These are phyloP conservation scores for Fusarium nisikadoi DNA, from an alignment of 2,329 filamentous ascomycete genomes.

Conservation along the genomic window DNA sequence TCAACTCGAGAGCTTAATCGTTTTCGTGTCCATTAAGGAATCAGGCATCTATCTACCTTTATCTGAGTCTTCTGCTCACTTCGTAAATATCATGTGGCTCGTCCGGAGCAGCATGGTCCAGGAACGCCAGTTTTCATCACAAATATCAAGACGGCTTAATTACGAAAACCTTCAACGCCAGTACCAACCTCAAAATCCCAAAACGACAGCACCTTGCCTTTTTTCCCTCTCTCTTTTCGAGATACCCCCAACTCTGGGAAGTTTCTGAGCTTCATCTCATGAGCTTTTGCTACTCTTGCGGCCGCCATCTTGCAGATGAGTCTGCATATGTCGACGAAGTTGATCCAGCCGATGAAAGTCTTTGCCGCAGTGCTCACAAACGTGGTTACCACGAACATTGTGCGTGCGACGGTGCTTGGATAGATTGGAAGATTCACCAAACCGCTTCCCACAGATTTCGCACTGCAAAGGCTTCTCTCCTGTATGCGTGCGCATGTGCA, in stretches of 20 bases:
- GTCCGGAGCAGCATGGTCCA: conserved; percentile 9
- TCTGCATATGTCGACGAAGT: conserved; percentile 63
- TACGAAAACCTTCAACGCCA: conserved; percentile 21
- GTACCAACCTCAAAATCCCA: conserved; percentile 15
- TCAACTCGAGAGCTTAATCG: background rate
- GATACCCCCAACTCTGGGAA: background rate
- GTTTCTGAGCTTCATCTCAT: background rate
- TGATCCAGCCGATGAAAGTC: conserved; percentile 71
- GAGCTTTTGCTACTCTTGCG: conserved; percentile 34
- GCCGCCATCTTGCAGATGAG: conserved; percentile 45
- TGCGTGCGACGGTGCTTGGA: conserved; percentile 74
- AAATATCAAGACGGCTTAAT: conserved; percentile 9
- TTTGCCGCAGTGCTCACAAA: conserved; percentile 65
- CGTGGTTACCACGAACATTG: conserved; percentile 61
- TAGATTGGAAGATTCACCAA: conserved; percentile 73
- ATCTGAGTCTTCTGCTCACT: conserved; percentile 15
- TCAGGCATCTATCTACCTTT: conserved; percentile 36
- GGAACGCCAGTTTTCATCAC: conserved; percentile 14
- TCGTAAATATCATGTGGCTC: conserved; percentile 14
- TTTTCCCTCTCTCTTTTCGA: background rate
- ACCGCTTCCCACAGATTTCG: conserved; percentile 66
- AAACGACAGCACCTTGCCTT: background rate
- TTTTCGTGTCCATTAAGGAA: conserved; percentile 15
- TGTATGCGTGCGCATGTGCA: conserved; percentile 74
- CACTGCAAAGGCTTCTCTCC: conserved; percentile 71